Conservation (phyloP, 768 basidiomycete species). For the Boletus rubescentipes region DNA sequence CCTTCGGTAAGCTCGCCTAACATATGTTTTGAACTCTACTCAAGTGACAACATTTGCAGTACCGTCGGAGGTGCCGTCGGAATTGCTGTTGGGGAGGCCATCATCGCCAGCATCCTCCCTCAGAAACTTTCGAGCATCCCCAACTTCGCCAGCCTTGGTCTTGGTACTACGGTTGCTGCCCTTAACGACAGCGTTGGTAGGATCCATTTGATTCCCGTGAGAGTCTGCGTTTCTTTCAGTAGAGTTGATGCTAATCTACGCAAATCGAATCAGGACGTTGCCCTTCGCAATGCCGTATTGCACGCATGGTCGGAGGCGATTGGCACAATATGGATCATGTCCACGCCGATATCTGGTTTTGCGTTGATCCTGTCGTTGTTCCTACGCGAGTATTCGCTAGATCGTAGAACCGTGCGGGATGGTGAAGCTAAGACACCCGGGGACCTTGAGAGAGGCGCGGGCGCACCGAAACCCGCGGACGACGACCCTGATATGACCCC, state of each 20-base stretch:
- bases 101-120: constrained; percentile 56
- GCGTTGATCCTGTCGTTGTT: constrained; percentile 54
- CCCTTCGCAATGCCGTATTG: constrained; percentile 48
- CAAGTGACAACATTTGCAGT: constrained; percentile 34
- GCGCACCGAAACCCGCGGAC: background rate
- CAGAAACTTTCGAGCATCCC: constrained; percentile 35
- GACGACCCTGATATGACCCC: background rate
- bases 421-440: constrained; percentile 23
- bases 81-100: constrained; percentile 69
- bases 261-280: constrained; percentile 41
- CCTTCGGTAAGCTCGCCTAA: constrained; percentile 46
- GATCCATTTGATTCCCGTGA: constrained; percentile 36
- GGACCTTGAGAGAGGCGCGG: constrained; percentile 32
- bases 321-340: constrained; percentile 61
- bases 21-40: background rate
- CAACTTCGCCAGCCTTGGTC: constrained; percentile 24
- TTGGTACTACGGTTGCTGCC: constrained; percentile 40
- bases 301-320: constrained; percentile 69
- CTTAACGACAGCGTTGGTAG: constrained; percentile 47
- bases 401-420: constrained; percentile 47
- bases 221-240: background rate
- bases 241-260: background rate
- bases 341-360: constrained; percentile 55
- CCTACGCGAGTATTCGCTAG: constrained; percentile 58
- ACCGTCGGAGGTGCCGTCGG: constrained; percentile 77